Evolutionary conservation across 352 stramenopile species (phyloP), one percentile per base, ranked within the genome.

Genomic region (Pythium angustatum): DNA sequence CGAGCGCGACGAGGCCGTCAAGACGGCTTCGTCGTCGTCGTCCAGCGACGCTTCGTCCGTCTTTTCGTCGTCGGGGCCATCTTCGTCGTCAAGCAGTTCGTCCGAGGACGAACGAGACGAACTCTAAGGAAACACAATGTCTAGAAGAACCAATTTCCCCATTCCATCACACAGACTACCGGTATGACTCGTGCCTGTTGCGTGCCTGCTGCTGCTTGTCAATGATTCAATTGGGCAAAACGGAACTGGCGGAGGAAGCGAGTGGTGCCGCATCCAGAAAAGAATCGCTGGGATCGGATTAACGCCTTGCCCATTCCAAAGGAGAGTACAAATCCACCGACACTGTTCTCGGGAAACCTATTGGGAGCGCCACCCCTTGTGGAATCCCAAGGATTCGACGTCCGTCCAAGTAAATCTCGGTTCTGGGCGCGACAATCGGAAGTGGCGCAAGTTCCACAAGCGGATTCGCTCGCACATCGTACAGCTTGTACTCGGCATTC

Each of bases 11-110:
- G 68, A 77, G 19, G 48, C 33, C 14, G 69, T 62, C 45, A 79
- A 79, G 45, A 84, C 76, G 0, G 81, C 77, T 0, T 78, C 74
- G 0, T 86, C 77, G 0, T 82, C 78, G 0, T 88, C 79, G 9
- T 61, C 54, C 11, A 45, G 50, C 33, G 50, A 45, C 0, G 81
- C 68, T 0, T 82, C 80, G 0, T 87, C 73, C 0, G 74, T 75
- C 0, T 83, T 66, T 0, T 62, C 54, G 0, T 83, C 73, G 0
- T 81, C 79, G 3, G 72, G 71, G 0, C 69, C 45, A 0, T 72
- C 48, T 0, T 81, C 71, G 9, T 75, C 68, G 1, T 87, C 79
- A 2, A 87, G 80, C 58, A 79, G 68, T 57, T 88, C 75, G 43
- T 47, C 40, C 5, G 40, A 47, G 40, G 40, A 47, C n/a, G 40